Percentiles rank a stretch among this genome's conserved stretches.
These are phyloP conservation scores for Scheffersomyces illinoinensis DNA, from an alignment of 1,139 yeast species.

Conservation along the genomic window DNA sequence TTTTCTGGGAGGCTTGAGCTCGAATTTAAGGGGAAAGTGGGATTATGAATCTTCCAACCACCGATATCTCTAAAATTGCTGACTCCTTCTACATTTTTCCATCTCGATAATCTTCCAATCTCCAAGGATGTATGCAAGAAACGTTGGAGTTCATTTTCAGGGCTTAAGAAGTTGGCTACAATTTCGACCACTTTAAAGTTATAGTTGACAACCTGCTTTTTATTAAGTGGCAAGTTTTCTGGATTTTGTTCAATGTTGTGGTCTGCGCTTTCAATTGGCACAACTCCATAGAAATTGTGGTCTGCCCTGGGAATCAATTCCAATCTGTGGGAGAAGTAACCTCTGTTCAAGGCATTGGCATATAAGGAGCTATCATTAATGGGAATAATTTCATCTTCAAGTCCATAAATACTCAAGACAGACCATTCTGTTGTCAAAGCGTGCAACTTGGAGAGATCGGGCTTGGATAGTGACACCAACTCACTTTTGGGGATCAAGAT, in stretches of 20 bases:
- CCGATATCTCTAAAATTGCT: conserved; percentile 80
- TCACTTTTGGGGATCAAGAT: conserved; percentile 54
- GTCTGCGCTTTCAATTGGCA: conserved; percentile 28
- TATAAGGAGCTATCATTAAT: conserved; percentile 58
- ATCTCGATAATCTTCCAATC: conserved; percentile 48
- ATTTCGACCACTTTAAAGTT: conserved; percentile 54
- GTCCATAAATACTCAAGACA: conserved; percentile 72
- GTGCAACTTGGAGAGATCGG: conserved; percentile 46
- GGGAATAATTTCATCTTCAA: conserved; percentile 66
- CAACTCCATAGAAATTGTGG: conserved; percentile 71
- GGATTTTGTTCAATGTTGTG: conserved; percentile 35
- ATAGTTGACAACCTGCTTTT: conserved; percentile 52
- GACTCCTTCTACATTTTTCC: conserved; percentile 68
- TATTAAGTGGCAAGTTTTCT: conserved; percentile 41
- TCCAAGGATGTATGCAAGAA: conserved; percentile 41
- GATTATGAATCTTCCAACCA: conserved; percentile 57
- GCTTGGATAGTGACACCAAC: conserved; percentile 50
- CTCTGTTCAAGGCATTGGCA: conserved; percentile 56
- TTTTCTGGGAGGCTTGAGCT: conserved; percentile 2
- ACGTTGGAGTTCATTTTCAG: conserved; percentile 51
- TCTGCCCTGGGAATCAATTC: conserved; percentile 68
- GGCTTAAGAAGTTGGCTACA: conserved; percentile 53
- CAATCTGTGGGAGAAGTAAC: conserved; percentile 54
- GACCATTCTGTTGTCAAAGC: conserved; percentile 48
- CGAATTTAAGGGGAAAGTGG: conserved; percentile 21